These are phyloP conservation scores for Sclerotinia subarctica DNA, from an alignment of 2,329 filamentous ascomycete species.

Conservation along the genomic window DNA sequence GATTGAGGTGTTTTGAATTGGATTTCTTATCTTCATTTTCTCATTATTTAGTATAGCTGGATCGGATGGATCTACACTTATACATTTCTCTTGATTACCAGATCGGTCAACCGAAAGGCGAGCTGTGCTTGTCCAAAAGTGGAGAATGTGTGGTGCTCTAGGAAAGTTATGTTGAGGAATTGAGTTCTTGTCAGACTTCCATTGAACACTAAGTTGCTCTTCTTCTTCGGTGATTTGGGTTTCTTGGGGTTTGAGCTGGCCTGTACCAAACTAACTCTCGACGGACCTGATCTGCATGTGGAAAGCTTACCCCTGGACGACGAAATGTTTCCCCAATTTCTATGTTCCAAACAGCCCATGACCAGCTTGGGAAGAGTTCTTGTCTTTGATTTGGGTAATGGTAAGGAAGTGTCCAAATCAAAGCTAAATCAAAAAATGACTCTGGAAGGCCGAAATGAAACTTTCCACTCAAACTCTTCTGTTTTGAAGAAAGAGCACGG, in stretches of 20 bases:
- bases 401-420: constrained; percentile 9
- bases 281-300: background rate
- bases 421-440: background rate
- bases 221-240: background rate
- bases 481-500: background rate
- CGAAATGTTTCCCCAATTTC: background rate
- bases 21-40: background rate
- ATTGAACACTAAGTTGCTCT: background rate
- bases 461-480: background rate
- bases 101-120: background rate
- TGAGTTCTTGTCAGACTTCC: background rate
- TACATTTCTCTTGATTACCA: background rate
- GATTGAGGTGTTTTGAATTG: background rate
- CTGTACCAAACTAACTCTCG: constrained; percentile 12
- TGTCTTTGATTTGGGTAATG: constrained; percentile 12
- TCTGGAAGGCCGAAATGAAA: constrained; percentile 14
- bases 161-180: background rate
- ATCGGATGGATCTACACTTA: background rate
- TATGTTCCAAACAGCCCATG: constrained; percentile 18
- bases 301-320: background rate
- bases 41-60: background rate
- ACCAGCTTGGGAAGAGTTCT: constrained; percentile 16
- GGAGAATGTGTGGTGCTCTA: background rate
- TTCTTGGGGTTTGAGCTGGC: background rate
- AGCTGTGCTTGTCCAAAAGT: background rate